Percentiles rank a stretch among this genome's conserved stretches.
Conservation (phyloP, 23 red algal genomes). For the Gracilaria caudata region DNA sequence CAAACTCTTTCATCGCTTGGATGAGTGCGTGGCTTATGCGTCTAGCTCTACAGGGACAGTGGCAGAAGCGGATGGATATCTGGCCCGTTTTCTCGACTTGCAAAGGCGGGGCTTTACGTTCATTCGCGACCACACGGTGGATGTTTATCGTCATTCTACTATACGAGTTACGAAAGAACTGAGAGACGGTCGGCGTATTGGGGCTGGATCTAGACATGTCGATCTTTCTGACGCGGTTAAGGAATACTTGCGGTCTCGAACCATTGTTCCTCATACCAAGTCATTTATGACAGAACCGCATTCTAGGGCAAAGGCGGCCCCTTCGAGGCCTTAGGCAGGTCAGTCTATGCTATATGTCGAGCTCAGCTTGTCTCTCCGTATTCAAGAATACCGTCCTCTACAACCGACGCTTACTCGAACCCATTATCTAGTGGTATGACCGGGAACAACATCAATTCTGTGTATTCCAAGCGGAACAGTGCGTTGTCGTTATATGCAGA, state of each 20-base stretch:
- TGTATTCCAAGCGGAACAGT: constrained; percentile 56
- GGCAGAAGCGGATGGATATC: constrained; percentile 84
- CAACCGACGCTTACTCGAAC: constrained; percentile 44
- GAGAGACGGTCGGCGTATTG: constrained; percentile 42
- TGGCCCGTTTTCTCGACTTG: constrained; percentile 82
- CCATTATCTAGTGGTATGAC: constrained; percentile 35
- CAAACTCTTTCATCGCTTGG: constrained; percentile 74
- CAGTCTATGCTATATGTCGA: not conserved
- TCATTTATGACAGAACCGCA: constrained; percentile 73
- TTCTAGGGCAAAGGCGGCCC: constrained; percentile 16
- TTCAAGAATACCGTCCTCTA: not conserved
- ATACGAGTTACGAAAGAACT: constrained; percentile 58
- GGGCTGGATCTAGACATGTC: constrained; percentile 60
- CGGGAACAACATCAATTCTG: constrained; percentile 7
- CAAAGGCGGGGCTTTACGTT: constrained; percentile 69
- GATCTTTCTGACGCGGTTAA: constrained; percentile 80
- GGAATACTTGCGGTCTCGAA: constrained; percentile 82
- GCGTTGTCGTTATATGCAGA: constrained; percentile 67
- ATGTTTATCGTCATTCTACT: constrained; percentile 38
- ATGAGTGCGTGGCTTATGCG: constrained; percentile 91
- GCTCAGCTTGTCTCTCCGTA: not conserved
- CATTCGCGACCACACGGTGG: constrained; percentile 71
- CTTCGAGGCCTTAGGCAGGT: constrained; percentile 2
- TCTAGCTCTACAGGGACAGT: constrained; percentile 69
- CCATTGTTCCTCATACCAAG: constrained; percentile 72